Evolutionary conservation across 2,329 filamentous ascomycete species (phyloP), one percentile per base, ranked within the genome.

Genomic region (Verruconis gallopava): DNA sequence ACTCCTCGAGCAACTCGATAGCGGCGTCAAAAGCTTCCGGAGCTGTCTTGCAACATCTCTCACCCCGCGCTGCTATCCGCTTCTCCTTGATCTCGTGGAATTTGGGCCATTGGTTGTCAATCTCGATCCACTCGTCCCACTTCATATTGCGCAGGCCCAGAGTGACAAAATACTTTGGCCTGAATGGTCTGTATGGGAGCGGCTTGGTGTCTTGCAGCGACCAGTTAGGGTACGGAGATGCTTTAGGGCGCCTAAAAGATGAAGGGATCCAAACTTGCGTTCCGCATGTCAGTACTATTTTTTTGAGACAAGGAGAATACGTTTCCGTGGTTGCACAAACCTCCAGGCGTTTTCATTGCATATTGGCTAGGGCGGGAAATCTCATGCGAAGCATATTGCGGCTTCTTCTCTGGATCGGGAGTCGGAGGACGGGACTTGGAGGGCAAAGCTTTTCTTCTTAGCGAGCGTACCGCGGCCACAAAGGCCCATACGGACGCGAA

Each of bases 71-170:
- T 12, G 55, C 52, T 37, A 93, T 82, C 1, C 85, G 74, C 12
- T 64, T 63, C 1, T 72, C 69, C 60, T 93, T 93, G 48, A 80
- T 73, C 21, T 69, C 69, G 59, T 93, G 83, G 55, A 70, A 93
- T 41, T 72, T 73, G 1, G 77, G 69, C 56, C 75, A 93, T 37
- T 88, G 72, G 53, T 81, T 88, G 60, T 93, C 85, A 19, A 93
- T 72, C 60, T 93, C 82, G 53, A 89, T 85, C 83, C 83, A 88
- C 44, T 85, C 77, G 41, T 80, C 72, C 60, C 75, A 77, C 21
- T 74, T 66, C 63, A 84, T 71, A 5, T 67, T 72, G n/a, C 82
- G 72, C 2, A 89, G 66, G 0, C 83, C 82, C 78, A 88, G 82
- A 1, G 78, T 86, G 44, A 84, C 71, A 53, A 81, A 72, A 57